A percentile compares a stretch with the other conserved stretches of the same genome.
These are phyloP conservation scores for Limnomonas spitsbergensis DNA, from an alignment of 139 green algal species.

Conservation along the genomic window DNA sequence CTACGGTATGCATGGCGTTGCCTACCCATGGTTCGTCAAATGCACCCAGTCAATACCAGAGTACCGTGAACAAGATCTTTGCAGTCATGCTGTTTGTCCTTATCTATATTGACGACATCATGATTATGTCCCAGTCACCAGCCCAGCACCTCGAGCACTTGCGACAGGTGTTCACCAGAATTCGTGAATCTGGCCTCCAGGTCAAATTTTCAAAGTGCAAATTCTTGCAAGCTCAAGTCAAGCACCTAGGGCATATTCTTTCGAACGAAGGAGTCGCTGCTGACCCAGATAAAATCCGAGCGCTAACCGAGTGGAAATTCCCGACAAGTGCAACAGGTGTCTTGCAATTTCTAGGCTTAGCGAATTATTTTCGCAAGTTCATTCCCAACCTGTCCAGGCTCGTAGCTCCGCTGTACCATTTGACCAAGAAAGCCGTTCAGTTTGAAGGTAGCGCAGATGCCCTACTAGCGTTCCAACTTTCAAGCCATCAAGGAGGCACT, in stretches of 20 bases:
- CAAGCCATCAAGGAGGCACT: background rate
- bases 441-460: background rate
- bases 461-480: background rate
- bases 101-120: too few species aligned
- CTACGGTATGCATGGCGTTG: too few species aligned
- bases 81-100: too few species aligned
- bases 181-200: too few species aligned
- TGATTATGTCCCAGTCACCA: too few species aligned
- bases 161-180: too few species aligned
- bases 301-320: background rate
- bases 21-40: too few species aligned
- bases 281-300: background rate
- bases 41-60: too few species aligned
- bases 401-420: background rate
- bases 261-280: background rate
- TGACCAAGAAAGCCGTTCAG: background rate
- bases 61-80: too few species aligned
- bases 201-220: too few species aligned
- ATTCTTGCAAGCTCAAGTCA: too few species aligned
- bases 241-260: background rate
- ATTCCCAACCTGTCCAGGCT: background rate
- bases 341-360: background rate
- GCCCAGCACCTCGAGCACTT: too few species aligned
- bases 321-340: background rate
- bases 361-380: slow-evolving; percentile 10